These are phyloP conservation scores for Gliomastix tumulicola DNA, from an alignment of 2,329 filamentous ascomycete species.

Conservation along the genomic window DNA sequence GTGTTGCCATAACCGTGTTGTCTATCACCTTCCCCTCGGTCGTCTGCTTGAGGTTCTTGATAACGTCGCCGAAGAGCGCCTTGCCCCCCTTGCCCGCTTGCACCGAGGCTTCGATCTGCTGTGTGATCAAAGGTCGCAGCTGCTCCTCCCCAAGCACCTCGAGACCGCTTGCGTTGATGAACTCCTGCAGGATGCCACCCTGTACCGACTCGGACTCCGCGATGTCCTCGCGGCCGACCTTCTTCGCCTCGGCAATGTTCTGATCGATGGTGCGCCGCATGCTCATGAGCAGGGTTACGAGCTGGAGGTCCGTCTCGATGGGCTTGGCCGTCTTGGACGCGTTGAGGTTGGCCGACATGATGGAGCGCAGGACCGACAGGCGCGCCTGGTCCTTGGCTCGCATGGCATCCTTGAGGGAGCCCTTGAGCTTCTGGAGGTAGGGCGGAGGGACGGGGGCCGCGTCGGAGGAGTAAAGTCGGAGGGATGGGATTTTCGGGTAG, in stretches of 20 bases:
- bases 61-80: constrained; percentile 48
- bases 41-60: constrained; percentile 51
- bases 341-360: constrained; percentile 67
- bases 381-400: constrained; percentile 56
- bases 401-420: constrained; percentile 61
- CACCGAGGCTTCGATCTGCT: constrained; percentile 42
- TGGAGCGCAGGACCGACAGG: constrained; percentile 59
- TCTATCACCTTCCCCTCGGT: constrained; percentile 60
- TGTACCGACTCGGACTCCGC: constrained; percentile 64
- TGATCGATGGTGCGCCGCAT: constrained; percentile 50
- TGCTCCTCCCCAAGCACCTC: constrained; percentile 52
- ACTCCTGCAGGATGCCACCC: constrained; percentile 57
- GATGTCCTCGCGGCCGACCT: constrained; percentile 59
- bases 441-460: constrained; percentile 31
- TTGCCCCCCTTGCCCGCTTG: constrained; percentile 36
- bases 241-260: constrained; percentile 56
- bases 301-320: constrained; percentile 62
- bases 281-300: constrained; percentile 62
- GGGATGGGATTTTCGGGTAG: constrained; percentile 5
- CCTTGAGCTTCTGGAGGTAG: constrained; percentile 30
- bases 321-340: constrained; percentile 66
- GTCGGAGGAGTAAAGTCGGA: constrained; percentile 22
- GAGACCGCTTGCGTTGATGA: constrained; percentile 52
- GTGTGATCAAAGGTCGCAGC: constrained; percentile 44
- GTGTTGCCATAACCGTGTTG: constrained; percentile 49